These are phyloP conservation scores for Cryptosporidium sp. DNA, from an alignment of 169 alveolate species.

Conservation along the genomic window DNA sequence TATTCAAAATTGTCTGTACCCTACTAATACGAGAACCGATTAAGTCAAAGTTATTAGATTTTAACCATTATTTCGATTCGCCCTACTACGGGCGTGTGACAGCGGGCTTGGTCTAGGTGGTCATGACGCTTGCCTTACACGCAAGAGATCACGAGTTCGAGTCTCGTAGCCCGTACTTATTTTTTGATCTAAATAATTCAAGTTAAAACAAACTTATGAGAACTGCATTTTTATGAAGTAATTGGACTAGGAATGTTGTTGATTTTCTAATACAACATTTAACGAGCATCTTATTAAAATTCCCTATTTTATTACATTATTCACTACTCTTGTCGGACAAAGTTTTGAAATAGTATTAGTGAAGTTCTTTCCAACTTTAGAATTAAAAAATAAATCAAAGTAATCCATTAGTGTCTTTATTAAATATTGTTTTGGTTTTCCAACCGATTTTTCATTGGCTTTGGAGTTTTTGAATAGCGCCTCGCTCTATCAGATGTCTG, in stretches of 20 bases:
- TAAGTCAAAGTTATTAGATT: neutral
- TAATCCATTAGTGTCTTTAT: neutral
- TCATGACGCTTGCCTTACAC: slow-evolving; percentile 77
- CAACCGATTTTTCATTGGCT: neutral
- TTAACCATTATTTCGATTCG: neutral
- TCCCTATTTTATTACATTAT: neutral
- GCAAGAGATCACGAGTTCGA: slow-evolving; percentile 78
- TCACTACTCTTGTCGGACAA: slow-evolving; percentile 38
- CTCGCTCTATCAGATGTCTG: slow-evolving; percentile 17
- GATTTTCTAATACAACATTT: neutral
- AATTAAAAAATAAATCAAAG: neutral
- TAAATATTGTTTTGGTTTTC: neutral
- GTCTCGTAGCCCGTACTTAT: slow-evolving; percentile 78
- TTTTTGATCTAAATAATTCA: no score
- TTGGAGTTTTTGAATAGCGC: slow-evolving; percentile 4
- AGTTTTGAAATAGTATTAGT: slow-evolving; percentile 11
- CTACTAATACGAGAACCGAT: neutral
- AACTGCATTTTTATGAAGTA: no score
- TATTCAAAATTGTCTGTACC: slow-evolving; percentile 53
- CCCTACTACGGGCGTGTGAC: neutral
- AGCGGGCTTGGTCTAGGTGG: slow-evolving; percentile 79
- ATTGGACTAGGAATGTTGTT: neutral
- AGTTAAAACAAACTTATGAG: no score
- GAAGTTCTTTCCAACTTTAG: neutral
- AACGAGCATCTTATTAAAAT: neutral